Base-by-base conservation (phyloP, 345 rosid species). In the Salix koriyanagi region DNA sequence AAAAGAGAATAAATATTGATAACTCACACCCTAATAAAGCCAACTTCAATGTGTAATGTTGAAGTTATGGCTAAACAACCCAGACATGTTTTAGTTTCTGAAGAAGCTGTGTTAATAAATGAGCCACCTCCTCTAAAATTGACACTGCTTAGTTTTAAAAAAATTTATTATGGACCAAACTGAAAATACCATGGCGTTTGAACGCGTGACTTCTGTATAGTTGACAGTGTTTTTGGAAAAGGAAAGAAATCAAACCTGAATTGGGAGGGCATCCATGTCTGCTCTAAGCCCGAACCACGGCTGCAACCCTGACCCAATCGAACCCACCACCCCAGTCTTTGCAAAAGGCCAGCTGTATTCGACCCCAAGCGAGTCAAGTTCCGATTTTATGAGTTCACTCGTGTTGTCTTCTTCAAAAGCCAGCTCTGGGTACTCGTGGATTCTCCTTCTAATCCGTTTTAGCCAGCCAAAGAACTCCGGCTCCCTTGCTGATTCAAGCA, bases 211-310 rank as follows among this genome's bases (percentile, higher is more conserved):
- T 2, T 11, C 46, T 42, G 4, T 11, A 42, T 2, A 42, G 46
- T 2, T 2, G 46, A 42, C 46, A 0, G 4, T 42, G 46, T 10
- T 46, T 46, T 46, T 46, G 18, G 25, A 10, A 0, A 44, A 7
- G 8, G 4, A n/a, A 36, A n/a, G 14, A 18, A 19, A 11, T 0
- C 16, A 10, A 32, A 89, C 91, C 90, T 84, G 89, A 70, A 87
- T 70, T 2, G 85, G 88, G 21, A 89, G 90, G 1, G 91, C 91
- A 58, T 87, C 91, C 90, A 87, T 87, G 80, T 89, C 91, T 7
- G 90, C 91, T 76, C 89, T 66, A 13, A 89, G 87, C 34, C 83
- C 90, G 81, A 89, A 85, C 84, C 82, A 87, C 4, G 89, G 91
- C 26, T 84, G 70, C 25, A 15, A 1, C 11, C 91, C 89, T 0